Conservation (phyloP, 2,329 filamentous ascomycete species). For the Clonostachys rosea region DNA sequence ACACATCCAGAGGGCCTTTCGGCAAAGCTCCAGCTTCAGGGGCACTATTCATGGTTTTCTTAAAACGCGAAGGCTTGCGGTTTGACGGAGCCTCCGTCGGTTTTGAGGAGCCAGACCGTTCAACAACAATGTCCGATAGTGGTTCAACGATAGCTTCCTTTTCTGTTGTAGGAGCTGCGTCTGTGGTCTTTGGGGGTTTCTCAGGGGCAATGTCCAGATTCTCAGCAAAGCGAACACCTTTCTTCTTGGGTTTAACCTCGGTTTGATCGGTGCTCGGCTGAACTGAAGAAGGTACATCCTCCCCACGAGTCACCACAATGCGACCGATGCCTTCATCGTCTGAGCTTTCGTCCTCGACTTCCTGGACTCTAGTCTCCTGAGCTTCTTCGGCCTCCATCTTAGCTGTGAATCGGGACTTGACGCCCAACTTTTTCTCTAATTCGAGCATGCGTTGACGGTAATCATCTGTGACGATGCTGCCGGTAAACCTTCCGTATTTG, state of each 20-base stretch:
- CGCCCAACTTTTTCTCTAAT: conserved; percentile 71
- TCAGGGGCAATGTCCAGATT: conserved; percentile 64
- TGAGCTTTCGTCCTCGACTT: conserved; percentile 15
- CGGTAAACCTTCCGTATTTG: conserved; percentile 68
- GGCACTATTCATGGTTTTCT: conserved; percentile 26
- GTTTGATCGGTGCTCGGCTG: conserved; percentile 12
- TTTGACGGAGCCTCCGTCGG: conserved; percentile 7
- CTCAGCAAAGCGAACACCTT: conserved; percentile 78
- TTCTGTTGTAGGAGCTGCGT: conserved; percentile 8
- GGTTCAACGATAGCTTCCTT: conserved; percentile 35
- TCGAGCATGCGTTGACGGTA: conserved; percentile 82
- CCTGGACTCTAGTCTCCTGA: conserved; percentile 23
- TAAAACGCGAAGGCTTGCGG: conserved; percentile 47
- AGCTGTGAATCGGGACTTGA: conserved; percentile 45
- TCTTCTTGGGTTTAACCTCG: conserved; percentile 33
- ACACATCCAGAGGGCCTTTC: conserved; percentile 38
- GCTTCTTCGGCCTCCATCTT: conserved; percentile 17
- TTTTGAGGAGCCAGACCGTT: conserved; percentile 29
- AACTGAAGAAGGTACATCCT: conserved; percentile 6
- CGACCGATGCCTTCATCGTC: conserved; percentile 52
- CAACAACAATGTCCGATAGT: conserved; percentile 44
- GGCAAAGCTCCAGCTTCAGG: conserved; percentile 13
- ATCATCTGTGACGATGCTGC: conserved; percentile 63
- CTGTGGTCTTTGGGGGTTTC: conserved; percentile 7
- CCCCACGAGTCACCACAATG: conserved; percentile 37